A percentile compares a stretch with the other conserved stretches of the same genome.
phyloP scores from a whole-genome alignment of 345 rosid genomes.

The Eutrema heterophyllum region DNA sequence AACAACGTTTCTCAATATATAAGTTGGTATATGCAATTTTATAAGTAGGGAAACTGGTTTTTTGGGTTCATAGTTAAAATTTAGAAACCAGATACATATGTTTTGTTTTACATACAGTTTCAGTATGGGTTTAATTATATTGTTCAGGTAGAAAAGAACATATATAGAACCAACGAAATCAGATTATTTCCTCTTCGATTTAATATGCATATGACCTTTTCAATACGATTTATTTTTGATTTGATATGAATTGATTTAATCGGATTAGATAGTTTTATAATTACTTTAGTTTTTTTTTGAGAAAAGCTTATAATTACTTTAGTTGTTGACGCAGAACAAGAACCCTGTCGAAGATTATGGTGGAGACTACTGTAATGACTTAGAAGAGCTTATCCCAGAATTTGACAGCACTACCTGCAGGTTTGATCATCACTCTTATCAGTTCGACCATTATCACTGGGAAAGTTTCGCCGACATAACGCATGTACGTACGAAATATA shows the following conservation, averaged over 20 bases:
- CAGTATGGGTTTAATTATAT: background rate
- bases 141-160: background rate
- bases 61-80: background rate
- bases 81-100: background rate
- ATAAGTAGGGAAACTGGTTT: background rate
- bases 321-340: background rate
- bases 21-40: background rate
- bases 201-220: background rate
- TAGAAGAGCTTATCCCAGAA: conserved; percentile 11
- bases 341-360: background rate
- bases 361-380: conserved; percentile 10
- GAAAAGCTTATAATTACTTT: no score
- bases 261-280: background rate
- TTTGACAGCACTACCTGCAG: background rate
- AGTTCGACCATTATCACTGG: background rate
- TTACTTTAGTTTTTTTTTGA: background rate
- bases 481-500: conserved; percentile 1
- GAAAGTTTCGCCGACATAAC: background rate
- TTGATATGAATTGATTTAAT: background rate
- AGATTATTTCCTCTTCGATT: background rate
- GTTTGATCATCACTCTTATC: background rate
- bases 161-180: background rate
- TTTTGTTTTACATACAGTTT: background rate
- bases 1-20: background rate
- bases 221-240: background rate